A percentile compares a stretch with the other conserved stretches of the same genome.
Evolutionary conservation across 768 basidiomycete genomes (phyloP).

Genomic region (Naganishia vaughanmartiniae): DNA sequence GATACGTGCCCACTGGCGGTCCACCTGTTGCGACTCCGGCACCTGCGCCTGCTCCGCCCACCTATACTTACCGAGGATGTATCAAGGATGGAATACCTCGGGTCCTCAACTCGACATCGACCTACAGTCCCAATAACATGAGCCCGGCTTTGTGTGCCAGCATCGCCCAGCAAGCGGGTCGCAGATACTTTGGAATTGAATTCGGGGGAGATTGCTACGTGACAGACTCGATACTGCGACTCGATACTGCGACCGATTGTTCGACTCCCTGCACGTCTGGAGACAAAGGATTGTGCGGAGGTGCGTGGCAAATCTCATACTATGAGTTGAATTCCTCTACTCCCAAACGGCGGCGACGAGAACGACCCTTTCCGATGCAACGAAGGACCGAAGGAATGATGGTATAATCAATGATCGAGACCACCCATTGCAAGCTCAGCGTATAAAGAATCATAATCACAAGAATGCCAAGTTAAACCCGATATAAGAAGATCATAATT

Average conservation of each 20-base stretch:
- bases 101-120: constrained; percentile 5
- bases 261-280: background rate
- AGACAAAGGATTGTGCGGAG: background rate
- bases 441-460: too few relatives aligned
- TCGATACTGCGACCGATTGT: background rate
- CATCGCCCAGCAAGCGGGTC: constrained; percentile 5
- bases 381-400: background rate
- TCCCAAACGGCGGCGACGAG: constrained; percentile 5
- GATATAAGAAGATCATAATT: too few relatives aligned
- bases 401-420: background rate
- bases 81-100: constrained; percentile 2
- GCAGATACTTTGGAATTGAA: constrained; percentile 1
- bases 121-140: background rate
- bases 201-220: constrained; percentile 2
- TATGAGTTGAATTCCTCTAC: background rate
- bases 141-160: constrained; percentile 3
- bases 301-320: background rate
- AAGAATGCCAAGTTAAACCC: too few relatives aligned
- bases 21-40: too few relatives aligned
- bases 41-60: too few relatives aligned
- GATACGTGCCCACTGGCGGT: background rate
- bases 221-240: background rate
- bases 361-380: background rate
- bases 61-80: background rate
- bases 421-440: too few relatives aligned